Evolutionary conservation across 371 early-diverging fungal species (phyloP), one percentile per base, ranked within the genome.

Genomic region (Agmasoma carcini): DNA sequence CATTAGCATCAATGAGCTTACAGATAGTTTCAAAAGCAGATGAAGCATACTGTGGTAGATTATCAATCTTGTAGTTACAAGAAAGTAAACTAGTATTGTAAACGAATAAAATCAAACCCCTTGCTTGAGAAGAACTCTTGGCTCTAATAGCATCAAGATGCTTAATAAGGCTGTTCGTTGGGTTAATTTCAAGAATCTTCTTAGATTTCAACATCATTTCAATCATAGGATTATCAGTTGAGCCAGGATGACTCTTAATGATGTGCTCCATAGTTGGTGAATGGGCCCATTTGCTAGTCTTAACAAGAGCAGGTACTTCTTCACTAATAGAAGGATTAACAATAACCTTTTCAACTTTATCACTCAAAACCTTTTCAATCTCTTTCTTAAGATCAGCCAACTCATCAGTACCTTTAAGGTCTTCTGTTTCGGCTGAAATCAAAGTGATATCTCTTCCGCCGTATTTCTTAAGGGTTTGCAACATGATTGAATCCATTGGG

Each of bases 171-270:
- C 15, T 15, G 40, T 62, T 48, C 34, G 54, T 31, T 2, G 68
- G 52, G 47, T 72, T 69, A 7, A 72, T 33, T 50, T 72, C 70
- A 29, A 70, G 53, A n/a, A 72, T 60, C 47, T 69, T 65, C 52
- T 63, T 66, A 17, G 45, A 33, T 1, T 23, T 31, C 1, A 75
- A 76, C 79, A 79, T 79, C 82, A 83, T 82, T 51, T 77, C 77
- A 77, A 80, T 77, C 76, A 80, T 56, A 23, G 49, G 57, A 44
- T 65, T 66, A 33, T 59, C 46, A 34, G 56, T 60, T 0, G 90
- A 85, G 66, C 89, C 82, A 37, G 93, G 90, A 79, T 96, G 94
- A 40, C 91, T 87, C 80, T 85, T 88, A 89, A 93, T 92, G 39
- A 88, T 68, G 39, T 80, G 76, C 65, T 88, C 85, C 82, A 86